Base-by-base conservation (phyloP, 2,329 filamentous ascomycete genomes). In the Xylogone sp. region DNA sequence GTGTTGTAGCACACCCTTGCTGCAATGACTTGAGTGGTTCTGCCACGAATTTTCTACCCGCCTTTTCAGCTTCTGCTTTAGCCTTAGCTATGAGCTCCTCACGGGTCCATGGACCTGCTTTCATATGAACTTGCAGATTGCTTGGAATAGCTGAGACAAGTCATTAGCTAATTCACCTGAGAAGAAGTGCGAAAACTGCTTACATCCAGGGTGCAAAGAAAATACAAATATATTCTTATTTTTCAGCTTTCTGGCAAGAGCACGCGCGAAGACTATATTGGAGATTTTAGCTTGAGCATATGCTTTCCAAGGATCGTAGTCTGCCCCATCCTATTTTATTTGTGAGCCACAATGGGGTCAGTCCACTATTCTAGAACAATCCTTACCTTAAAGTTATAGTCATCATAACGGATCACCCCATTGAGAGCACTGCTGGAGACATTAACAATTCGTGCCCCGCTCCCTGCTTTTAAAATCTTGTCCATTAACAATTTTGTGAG, bases 241-340 rank as follows among this genome's bases (percentile, higher is more conserved):
- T 16, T 47, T 44, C 18, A 53, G 44, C n/a, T 45, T 49, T 31
- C 16, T 48, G 3, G 52, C 45, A 3, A 54, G 45, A 13, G 22
- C 47, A n/a, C 19, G 24, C 12, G 48, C 18, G 24, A 44, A 50
- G 9, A 53, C 22, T 20, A 74, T 62, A 50, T 74, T 75, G 45
- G 69, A 71, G 8, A 73, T 68, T 59, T 75, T 75, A 58, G 64
- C 66, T 60, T 73, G 70, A 10, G 68, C 71, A 58, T 75, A 75
- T 20, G 68, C 65, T 54, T 64, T 64, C 68, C 60, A 69, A 54
- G 53, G 20, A 3, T 65, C 62, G 24, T 51, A 54, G 21, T 21
- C 45, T 22, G 51, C 46, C n/a, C 48, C 48, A 18, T 50, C 43
- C 43, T 47, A 19, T 12, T 10, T 45, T 16, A 21, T 29, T 2